Conservation (phyloP, 2,329 filamentous ascomycete genomes). For the Metarhizium anisopliae region DNA sequence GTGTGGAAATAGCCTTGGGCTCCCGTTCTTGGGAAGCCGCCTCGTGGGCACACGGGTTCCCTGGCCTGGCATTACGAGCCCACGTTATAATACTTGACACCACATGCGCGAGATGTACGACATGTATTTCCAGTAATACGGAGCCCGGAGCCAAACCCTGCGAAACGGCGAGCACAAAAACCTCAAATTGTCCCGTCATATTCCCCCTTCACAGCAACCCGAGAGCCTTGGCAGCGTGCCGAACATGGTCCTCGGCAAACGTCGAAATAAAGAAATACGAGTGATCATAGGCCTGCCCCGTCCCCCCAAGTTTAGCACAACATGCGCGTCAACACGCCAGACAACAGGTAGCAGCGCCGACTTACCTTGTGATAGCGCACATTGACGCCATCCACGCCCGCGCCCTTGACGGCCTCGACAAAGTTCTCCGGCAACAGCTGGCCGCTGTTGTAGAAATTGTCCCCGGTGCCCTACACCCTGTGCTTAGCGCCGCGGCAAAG, state of each 20-base stretch:
- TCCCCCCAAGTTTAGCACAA: too few relatives aligned
- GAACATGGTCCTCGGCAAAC: conserved; percentile 84
- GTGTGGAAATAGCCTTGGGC: too few relatives aligned
- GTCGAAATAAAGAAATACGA: conserved; percentile 94
- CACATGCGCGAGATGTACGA: too few relatives aligned
- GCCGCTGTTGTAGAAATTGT: conserved; percentile 93
- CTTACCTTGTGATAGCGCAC: conserved; percentile 72
- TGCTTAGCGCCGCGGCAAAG: not conserved
- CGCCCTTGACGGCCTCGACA: conserved; percentile 65
- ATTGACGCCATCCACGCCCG: conserved; percentile 62
- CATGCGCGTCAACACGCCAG: too few relatives aligned
- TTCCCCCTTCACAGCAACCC: conserved; percentile 22
- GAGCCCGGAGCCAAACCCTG: too few relatives aligned
- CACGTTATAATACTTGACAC: too few relatives aligned
- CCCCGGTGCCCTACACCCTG: conserved; percentile 62
- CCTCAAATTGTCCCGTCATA: too few relatives aligned
- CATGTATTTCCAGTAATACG: too few relatives aligned
- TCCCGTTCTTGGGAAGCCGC: too few relatives aligned
- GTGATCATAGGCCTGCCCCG: conserved; percentile 73
- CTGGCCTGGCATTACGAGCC: too few relatives aligned
- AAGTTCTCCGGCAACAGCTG: conserved; percentile 95
- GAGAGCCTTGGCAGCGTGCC: conserved; percentile 83
- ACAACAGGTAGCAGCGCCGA: not conserved
- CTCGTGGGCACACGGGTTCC: too few relatives aligned
- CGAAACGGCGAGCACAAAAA: too few relatives aligned